Evolutionary conservation across 805 yeast species (phyloP).

Genomic region (Cyberlindnera mycetangii): DNA sequence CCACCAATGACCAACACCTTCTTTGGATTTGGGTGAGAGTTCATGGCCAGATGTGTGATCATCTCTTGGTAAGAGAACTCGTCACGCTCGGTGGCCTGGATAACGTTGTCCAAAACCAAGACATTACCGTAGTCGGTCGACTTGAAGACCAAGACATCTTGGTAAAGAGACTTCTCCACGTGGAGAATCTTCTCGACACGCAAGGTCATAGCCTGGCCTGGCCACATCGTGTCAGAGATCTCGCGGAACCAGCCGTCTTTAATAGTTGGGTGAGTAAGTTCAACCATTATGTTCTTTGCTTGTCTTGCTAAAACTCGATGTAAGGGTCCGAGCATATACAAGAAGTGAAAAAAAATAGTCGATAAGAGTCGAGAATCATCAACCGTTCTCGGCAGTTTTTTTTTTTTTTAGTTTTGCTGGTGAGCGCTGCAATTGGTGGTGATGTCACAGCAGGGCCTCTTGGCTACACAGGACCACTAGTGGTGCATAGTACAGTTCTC

Average conservation of each 20-base stretch:
- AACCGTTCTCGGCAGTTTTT: no score
- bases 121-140: slow-evolving; percentile 95
- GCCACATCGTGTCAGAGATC: slow-evolving; percentile 95
- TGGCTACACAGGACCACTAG: no score
- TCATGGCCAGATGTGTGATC: slow-evolving; percentile 92
- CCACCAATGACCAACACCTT: slow-evolving; percentile 95
- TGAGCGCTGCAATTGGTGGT: no score
- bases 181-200: slow-evolving; percentile 84
- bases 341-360: not conserved
- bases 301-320: no score
- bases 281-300: slow-evolving; percentile 27
- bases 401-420: not conserved
- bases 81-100: slow-evolving; percentile 95
- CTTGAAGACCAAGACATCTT: slow-evolving; percentile 91
- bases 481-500: no score
- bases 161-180: slow-evolving; percentile 83
- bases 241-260: slow-evolving; percentile 96
- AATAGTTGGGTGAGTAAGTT: slow-evolving; percentile 42
- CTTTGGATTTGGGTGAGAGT: slow-evolving; percentile 93
- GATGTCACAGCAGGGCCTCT: no score
- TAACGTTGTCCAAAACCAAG: slow-evolving; percentile 88
- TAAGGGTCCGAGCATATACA: no score
- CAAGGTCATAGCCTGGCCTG: slow-evolving; percentile 96
- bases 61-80: slow-evolving; percentile 98
- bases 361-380: not conserved